Conservation (phyloP, 495 filamentous ascomycete species). For the Daldinia vernicosa region DNA sequence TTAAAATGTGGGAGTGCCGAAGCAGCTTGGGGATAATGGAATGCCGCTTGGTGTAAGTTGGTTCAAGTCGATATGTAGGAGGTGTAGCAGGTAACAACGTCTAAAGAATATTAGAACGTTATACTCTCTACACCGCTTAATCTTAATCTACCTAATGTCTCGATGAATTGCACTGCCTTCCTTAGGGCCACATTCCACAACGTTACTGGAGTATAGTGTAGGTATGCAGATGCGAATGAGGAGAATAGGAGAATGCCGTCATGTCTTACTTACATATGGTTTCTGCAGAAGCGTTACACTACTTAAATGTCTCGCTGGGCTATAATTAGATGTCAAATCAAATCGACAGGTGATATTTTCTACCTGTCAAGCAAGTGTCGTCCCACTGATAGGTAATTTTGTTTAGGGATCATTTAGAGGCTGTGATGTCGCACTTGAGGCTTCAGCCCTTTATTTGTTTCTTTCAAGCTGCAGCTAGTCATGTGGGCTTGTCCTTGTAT, state of each 20-base stretch:
- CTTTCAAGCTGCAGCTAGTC: background rate
- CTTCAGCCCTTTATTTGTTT: background rate
- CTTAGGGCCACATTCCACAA: constrained; percentile 22
- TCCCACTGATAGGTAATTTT: constrained; percentile 28
- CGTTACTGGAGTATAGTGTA: constrained; percentile 24
- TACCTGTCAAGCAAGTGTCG: constrained; percentile 19
- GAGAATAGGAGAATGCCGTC: constrained; percentile 18
- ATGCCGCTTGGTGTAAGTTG: constrained; percentile 29
- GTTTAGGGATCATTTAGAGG: constrained; percentile 20
- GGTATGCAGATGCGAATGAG: background rate
- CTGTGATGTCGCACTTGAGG: constrained; percentile 31
- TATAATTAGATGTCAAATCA: constrained; percentile 41
- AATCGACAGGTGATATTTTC: constrained; percentile 11
- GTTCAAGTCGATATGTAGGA: background rate
- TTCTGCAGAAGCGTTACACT: constrained; percentile 39
- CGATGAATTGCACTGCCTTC: constrained; percentile 32
- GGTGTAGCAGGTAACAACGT: background rate
- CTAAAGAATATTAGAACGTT: constrained; percentile 17
- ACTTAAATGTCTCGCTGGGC: constrained; percentile 32
- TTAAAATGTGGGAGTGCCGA: constrained; percentile 41
- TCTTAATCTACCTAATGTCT: constrained; percentile 23
- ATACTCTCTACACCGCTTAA: constrained; percentile 37
- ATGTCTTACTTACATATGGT: constrained; percentile 36
- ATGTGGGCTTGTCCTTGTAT: background rate
- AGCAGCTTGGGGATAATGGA: constrained; percentile 39